Percentiles rank a stretch among this genome's conserved stretches.
These are phyloP conservation scores for Haematococcus lacustris DNA, from an alignment of 139 green algal genomes.

Conservation along the genomic window DNA sequence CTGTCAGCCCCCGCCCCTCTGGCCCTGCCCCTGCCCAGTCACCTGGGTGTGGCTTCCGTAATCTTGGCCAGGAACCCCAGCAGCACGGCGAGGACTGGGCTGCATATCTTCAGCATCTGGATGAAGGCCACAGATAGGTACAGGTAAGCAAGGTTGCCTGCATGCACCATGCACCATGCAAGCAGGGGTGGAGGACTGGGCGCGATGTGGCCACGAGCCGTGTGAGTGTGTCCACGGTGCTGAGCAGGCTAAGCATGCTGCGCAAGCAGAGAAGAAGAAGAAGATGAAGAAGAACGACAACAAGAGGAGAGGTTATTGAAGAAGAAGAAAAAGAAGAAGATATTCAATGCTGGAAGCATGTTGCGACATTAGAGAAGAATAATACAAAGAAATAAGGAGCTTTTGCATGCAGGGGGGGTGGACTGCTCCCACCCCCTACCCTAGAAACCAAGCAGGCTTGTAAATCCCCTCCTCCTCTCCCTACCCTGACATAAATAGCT, in stretches of 20 bases:
- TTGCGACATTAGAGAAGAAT: neutral
- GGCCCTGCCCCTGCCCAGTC: no score
- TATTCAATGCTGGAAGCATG: no score
- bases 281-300: no score
- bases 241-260: no score
- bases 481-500: neutral
- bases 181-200: neutral
- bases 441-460: neutral
- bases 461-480: neutral
- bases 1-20: no score
- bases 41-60: constrained; percentile 36
- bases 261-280: no score
- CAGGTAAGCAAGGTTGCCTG: constrained; percentile 81
- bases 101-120: constrained; percentile 74
- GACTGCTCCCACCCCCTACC: neutral
- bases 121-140: constrained; percentile 93
- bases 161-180: neutral
- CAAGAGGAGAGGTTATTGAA: no score
- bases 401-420: no score
- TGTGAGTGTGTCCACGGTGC: no score
- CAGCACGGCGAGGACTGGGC: constrained; percentile 74
- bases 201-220: no score
- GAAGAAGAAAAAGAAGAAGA: no score
- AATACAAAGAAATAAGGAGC: neutral
- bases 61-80: constrained; percentile 56